Conservation (phyloP, 2,329 filamentous ascomycete genomes). For the Rutstroemia sp. region DNA sequence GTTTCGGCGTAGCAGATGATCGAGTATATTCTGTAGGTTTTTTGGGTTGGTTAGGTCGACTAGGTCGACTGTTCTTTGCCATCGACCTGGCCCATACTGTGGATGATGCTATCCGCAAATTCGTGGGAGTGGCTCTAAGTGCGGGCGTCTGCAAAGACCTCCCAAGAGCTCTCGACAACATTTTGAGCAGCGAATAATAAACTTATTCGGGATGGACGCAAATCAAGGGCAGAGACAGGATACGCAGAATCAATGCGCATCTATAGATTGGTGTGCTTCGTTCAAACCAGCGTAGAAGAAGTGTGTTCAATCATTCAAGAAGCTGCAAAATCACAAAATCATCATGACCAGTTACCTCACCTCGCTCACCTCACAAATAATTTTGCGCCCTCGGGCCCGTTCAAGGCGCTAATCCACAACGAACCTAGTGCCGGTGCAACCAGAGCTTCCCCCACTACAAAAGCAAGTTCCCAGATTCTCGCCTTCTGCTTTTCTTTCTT, state of each 20-base stretch:
- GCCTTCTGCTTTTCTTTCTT: slow-evolving; percentile 25
- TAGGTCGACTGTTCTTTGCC: slow-evolving; percentile 33
- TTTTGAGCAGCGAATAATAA: slow-evolving; percentile 13
- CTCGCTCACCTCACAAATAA: neutral
- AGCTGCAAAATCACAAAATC: neutral
- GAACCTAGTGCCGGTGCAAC: neutral
- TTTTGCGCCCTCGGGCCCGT: neutral
- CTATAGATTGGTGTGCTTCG: too few species aligned
- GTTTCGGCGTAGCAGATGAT: slow-evolving; percentile 13
- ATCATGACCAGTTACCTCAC: neutral
- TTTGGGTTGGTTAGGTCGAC: slow-evolving; percentile 25
- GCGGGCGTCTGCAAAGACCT: slow-evolving; percentile 24
- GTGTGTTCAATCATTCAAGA: neutral
- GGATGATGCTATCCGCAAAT: slow-evolving; percentile 30
- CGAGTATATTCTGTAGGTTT: slow-evolving; percentile 20
- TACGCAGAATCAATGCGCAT: neutral
- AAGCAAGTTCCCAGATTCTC: neutral
- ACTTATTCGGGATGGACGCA: neutral
- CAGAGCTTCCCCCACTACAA: slow-evolving; percentile 3
- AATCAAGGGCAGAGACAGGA: neutral
- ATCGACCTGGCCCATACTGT: slow-evolving; percentile 38
- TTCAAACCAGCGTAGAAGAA: neutral
- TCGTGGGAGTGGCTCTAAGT: slow-evolving; percentile 20
- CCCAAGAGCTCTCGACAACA: slow-evolving; percentile 27
- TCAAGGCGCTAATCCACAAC: neutral